A percentile compares a stretch with the other conserved stretches of the same genome.
Evolutionary conservation across 148 eudicot species (phyloP).

Genomic region (Camellia sinensis): DNA sequence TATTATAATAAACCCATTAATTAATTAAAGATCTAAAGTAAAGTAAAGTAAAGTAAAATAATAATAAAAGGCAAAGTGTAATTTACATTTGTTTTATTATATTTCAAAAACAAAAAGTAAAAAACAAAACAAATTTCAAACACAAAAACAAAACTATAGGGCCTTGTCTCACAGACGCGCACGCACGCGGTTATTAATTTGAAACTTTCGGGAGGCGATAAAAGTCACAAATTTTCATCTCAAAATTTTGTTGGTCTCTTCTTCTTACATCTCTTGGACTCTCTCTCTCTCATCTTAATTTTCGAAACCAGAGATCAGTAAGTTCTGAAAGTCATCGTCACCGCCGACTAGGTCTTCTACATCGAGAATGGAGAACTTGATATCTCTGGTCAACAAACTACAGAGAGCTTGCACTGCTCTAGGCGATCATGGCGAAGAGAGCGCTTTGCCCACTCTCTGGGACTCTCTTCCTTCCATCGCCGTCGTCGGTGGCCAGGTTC

Average conservation of each 20-base stretch:
- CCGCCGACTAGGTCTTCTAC: neutral
- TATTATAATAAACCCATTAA: too few relatives aligned
- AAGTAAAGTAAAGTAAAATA: too few relatives aligned
- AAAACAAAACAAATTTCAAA: too few relatives aligned
- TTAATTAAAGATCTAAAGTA: too few relatives aligned
- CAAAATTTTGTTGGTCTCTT: neutral
- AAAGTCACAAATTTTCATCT: too few relatives aligned
- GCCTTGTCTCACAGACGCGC: neutral
- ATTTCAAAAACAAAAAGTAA: too few relatives aligned
- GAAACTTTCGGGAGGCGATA: neutral
- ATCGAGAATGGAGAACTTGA: constrained; percentile 73
- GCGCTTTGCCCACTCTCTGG: constrained; percentile 96
- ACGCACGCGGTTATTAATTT: constrained; percentile 13
- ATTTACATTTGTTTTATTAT: too few relatives aligned
- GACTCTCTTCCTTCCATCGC: constrained; percentile 95
- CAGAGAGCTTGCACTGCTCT: constrained; percentile 97
- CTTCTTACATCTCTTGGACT: neutral
- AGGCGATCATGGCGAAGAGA: constrained; percentile 93
- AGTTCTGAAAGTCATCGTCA: constrained; percentile 8
- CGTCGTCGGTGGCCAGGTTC: constrained; percentile 99
- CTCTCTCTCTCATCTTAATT: neutral
- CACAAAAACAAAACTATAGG: too few relatives aligned
- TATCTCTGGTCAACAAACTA: constrained; percentile 69
- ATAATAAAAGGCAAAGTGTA: too few relatives aligned
- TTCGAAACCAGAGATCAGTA: constrained; percentile 2